Evolutionary conservation across 2,329 filamentous ascomycete genomes (phyloP).

Genomic region (Pseudocercospora crystallina): DNA sequence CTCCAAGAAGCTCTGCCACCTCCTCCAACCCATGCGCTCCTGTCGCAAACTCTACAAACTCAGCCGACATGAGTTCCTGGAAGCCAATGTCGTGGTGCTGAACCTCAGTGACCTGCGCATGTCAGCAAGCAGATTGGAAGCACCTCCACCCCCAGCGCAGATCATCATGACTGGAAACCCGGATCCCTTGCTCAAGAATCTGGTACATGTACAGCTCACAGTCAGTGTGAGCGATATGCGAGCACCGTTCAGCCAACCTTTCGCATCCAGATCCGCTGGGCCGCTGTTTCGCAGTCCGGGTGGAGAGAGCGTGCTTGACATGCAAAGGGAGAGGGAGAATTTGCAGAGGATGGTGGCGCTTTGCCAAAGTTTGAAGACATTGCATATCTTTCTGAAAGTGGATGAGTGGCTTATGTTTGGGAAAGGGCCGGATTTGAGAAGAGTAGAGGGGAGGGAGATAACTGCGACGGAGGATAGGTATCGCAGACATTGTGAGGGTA

Average conservation of each 20-base stretch:
- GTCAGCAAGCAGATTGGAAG: slow-evolving; percentile 10
- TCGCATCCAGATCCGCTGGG: slow-evolving; percentile 3
- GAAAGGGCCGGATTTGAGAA: slow-evolving; percentile 1
- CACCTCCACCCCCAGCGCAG: slow-evolving; percentile 3
- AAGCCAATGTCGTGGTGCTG: slow-evolving; percentile 8
- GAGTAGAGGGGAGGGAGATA: not conserved
- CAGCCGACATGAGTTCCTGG: slow-evolving; percentile 8
- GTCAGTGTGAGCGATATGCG: slow-evolving; percentile 12
- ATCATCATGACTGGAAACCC: slow-evolving; percentile 13
- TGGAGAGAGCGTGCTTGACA: slow-evolving; percentile 2
- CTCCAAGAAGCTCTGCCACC: slow-evolving; percentile 2
- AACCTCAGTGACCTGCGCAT: slow-evolving; percentile 13
- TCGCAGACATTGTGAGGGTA: slow-evolving; percentile 2
- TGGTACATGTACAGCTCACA: slow-evolving; percentile 8
- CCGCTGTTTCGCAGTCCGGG: slow-evolving; percentile 2
- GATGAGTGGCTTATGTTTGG: slow-evolving; percentile 15
- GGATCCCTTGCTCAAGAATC: slow-evolving; percentile 2
- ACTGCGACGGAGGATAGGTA: slow-evolving; percentile 5
- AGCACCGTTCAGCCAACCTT: slow-evolving; percentile 12
- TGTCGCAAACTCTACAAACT: slow-evolving; percentile 4
- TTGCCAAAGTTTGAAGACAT: slow-evolving; percentile 3
- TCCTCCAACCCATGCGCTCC: slow-evolving; percentile 9
- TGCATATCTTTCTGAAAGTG: slow-evolving; percentile 11
- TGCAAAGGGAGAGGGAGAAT: slow-evolving; percentile 7
- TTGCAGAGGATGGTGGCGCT: not conserved